Base-by-base conservation (phyloP, 2,329 filamentous ascomycete species). In the Huntiella moniliformis region DNA sequence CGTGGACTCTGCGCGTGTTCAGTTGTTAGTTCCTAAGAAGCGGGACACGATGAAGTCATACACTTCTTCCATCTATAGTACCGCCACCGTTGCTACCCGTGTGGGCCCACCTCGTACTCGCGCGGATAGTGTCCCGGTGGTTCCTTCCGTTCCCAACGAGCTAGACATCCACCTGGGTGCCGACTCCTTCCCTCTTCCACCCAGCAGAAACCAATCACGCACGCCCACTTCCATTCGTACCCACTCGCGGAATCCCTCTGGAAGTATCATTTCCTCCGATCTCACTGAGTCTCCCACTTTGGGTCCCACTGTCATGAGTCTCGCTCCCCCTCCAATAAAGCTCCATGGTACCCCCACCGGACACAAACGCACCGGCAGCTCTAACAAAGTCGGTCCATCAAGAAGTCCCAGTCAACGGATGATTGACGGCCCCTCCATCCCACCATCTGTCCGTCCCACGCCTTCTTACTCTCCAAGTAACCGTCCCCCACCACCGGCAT, bases 41-140 rank as follows among this genome's bases (percentile, higher is more conserved):
- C 28, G 40, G 3, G 40, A 42, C 12, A 16, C 33, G 16, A 22
- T 31, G 3, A 45, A 38, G n/a, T 45, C 43, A 4, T 45, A 38
- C 33, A 45, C 43, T 12, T 38, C 43, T 7, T 45, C 43, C 12
- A 13, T 45, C 5, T 38, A 45, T n/a, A 45, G 43, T 16, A 22
- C 34, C 46, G 36, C 32, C 2, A 44, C 33, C 11, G 37, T 31
- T 10, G 17, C 28, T 16, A 36, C 38, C 34, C 18, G 18, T 16
- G 37, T 17, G 4, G 15, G 16, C 8, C 13, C 37, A 15, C 37
- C 18, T n/a, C 37, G 10, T 1, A 17, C 37, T 2, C 37, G 16
- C 7, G 37, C 18, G 4, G 18, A 15, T 38, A 38, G 37, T 15
- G 43, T n/a, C 17, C 40, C 39, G 5, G 34, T 36, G 4, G 44